These are phyloP conservation scores for Phallus indusiatus DNA, from an alignment of 768 basidiomycete genomes.

Conservation along the genomic window DNA sequence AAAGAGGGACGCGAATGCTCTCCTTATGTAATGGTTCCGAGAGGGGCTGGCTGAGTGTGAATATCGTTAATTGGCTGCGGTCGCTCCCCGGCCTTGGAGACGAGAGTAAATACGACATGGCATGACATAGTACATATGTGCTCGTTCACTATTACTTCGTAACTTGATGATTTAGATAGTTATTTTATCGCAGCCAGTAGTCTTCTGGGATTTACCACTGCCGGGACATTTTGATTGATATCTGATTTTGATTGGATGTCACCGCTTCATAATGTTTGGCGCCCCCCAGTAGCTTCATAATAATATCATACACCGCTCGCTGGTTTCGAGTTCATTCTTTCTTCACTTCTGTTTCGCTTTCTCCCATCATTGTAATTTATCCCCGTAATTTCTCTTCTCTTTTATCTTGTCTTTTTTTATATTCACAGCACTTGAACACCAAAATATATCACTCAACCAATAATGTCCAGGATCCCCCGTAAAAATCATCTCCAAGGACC, in stretches of 20 bases:
- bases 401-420: neutral
- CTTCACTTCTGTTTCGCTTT: neutral
- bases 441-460: neutral
- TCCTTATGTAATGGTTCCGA: neutral
- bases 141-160: too few species aligned
- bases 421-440: neutral
- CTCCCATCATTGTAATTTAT: neutral
- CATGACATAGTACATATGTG: too few species aligned
- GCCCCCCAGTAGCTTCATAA: too few species aligned
- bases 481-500: neutral
- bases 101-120: too few species aligned
- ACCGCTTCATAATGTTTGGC: neutral
- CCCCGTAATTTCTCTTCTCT: neutral
- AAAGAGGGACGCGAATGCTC: constrained; percentile 1
- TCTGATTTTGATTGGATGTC: neutral
- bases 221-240: neutral
- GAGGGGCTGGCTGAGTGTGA: neutral
- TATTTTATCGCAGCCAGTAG: too few species aligned
- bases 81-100: too few species aligned
- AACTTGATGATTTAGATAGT: too few species aligned
- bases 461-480: constrained; percentile 2
- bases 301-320: neutral
- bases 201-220: too few species aligned
- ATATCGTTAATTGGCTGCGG: neutral
- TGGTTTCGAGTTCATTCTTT: neutral